These are phyloP conservation scores for Poa annua DNA, from an alignment of 176 grass and related monocot species.

Conservation along the genomic window DNA sequence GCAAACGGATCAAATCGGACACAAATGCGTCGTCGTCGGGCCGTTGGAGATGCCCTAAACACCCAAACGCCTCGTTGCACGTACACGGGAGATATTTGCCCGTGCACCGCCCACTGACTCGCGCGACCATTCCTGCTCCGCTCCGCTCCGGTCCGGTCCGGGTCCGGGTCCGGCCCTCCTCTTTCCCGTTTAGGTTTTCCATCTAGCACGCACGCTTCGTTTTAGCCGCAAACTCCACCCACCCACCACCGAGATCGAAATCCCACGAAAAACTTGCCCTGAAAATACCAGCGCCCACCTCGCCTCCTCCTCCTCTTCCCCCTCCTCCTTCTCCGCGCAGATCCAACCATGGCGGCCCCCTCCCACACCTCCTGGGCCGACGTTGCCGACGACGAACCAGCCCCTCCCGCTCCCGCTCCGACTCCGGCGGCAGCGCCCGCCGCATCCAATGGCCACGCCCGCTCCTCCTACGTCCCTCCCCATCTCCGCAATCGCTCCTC, in stretches of 20 bases:
- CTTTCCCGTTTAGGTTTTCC: conserved; percentile 18
- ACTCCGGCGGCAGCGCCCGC: conserved; percentile 11
- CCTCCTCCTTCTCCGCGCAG: conserved; percentile 30
- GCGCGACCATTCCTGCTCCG: background rate
- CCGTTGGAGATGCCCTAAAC: too few relatives aligned
- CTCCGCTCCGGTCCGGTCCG: background rate
- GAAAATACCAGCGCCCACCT: background rate
- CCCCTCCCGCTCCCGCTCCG: conserved; percentile 10
- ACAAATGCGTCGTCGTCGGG: too few relatives aligned
- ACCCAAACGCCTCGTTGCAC: too few relatives aligned
- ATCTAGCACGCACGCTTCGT: background rate
- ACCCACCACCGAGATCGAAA: background rate
- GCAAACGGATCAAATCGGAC: too few relatives aligned
- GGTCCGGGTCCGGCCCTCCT: too few relatives aligned
- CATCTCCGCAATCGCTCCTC: conserved; percentile 74
- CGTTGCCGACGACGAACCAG: conserved; percentile 47
- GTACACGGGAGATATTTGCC: background rate
- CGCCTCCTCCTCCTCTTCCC: conserved; percentile 1
- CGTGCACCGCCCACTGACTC: background rate
- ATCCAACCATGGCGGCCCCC: conserved; percentile 49
- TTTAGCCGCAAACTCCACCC: conserved; percentile 13
- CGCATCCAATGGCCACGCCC: conserved; percentile 45
- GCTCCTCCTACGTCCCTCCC: conserved; percentile 83
- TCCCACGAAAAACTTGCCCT: background rate
- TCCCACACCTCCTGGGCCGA: conserved; percentile 64